A percentile compares a stretch with the other conserved stretches of the same genome.
These are phyloP conservation scores for Phytophthora vignae DNA, from an alignment of 352 stramenopile species.

Conservation along the genomic window DNA sequence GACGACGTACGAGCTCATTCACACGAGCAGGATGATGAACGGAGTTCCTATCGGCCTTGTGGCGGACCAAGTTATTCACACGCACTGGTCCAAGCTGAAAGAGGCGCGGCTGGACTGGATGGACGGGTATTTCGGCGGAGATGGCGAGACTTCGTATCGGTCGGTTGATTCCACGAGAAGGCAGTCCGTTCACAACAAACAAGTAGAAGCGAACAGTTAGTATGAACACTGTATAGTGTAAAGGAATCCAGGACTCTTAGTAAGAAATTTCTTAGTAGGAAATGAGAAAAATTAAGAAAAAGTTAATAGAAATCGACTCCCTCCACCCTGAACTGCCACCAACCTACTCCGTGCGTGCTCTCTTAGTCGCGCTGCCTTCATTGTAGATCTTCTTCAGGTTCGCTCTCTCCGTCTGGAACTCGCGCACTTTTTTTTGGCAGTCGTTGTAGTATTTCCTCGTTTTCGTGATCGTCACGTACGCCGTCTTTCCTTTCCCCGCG, in stretches of 20 bases:
- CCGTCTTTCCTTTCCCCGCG: neutral
- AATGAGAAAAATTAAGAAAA: neutral
- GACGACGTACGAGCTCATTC: conserved; percentile 36
- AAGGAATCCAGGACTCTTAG: no score
- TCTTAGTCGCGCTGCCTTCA: neutral
- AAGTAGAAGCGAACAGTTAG: neutral
- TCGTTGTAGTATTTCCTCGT: neutral
- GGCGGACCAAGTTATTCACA: conserved; percentile 41
- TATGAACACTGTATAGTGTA: neutral
- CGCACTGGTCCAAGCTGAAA: conserved; percentile 44
- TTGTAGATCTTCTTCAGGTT: neutral
- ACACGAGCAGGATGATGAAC: conserved; percentile 26
- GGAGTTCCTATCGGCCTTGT: conserved; percentile 25
- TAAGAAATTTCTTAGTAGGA: no score
- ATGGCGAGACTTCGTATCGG: conserved; percentile 28
- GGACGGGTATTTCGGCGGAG: conserved; percentile 20
- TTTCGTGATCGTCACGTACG: conserved; percentile 3
- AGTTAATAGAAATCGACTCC: neutral
- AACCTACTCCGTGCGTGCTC: neutral
- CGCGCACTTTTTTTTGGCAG: neutral
- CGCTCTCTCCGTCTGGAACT: neutral
- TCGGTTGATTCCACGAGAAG: conserved; percentile 11
- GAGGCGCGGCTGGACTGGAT: conserved; percentile 11
- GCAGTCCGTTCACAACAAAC: conserved; percentile 12
- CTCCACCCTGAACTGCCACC: neutral